These are phyloP conservation scores for Xylaria hypoxylon DNA, from an alignment of 2,329 filamentous ascomycete genomes.

Conservation along the genomic window DNA sequence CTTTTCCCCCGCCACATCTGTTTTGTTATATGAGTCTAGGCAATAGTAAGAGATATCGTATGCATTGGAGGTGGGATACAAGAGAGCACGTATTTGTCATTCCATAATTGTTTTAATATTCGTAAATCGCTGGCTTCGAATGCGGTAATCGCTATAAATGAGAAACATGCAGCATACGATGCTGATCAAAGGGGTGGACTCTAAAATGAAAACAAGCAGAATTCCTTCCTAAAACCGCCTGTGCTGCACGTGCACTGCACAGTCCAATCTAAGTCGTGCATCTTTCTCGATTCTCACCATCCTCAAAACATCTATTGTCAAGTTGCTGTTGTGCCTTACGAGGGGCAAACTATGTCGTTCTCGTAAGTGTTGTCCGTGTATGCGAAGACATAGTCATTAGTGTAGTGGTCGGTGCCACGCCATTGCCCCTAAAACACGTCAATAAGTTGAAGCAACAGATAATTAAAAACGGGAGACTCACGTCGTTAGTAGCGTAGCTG, in stretches of 20 bases:
- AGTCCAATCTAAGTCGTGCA: neutral
- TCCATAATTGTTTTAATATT: neutral
- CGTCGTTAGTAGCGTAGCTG: conserved; percentile 45
- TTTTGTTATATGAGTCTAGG: no score
- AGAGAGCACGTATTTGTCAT: neutral
- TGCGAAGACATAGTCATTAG: conserved; percentile 38
- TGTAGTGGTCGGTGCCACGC: conserved; percentile 40
- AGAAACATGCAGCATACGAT: neutral
- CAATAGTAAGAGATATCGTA: neutral
- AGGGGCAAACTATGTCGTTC: conserved; percentile 23
- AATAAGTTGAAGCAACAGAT: conserved; percentile 8
- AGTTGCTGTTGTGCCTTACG: neutral
- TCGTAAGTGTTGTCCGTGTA: conserved; percentile 27
- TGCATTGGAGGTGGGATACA: neutral
- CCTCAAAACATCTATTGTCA: neutral
- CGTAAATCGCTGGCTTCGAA: neutral
- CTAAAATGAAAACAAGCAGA: conserved; percentile 9
- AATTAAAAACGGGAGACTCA: conserved; percentile 33
- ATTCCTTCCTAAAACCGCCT: neutral
- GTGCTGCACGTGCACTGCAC: neutral
- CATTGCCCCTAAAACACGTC: conserved; percentile 41
- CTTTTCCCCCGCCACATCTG: no score
- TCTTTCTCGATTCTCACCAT: neutral
- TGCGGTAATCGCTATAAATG: neutral
- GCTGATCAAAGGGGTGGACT: neutral